These are phyloP conservation scores for Carex cristatella DNA, from an alignment of 176 grass and related monocot species.

Conservation along the genomic window DNA sequence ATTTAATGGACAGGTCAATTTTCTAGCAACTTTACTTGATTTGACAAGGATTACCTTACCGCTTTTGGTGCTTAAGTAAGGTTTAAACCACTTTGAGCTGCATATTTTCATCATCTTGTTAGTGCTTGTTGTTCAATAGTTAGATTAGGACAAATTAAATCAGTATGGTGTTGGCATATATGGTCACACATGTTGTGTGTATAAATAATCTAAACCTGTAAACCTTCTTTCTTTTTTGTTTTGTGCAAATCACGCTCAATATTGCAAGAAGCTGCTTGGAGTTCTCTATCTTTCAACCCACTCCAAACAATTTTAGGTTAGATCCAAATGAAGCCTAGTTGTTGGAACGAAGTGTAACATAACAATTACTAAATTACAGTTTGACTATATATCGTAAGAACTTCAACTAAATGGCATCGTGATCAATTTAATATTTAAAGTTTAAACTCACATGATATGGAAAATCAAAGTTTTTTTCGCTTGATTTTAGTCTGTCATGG, in stretches of 20 bases:
- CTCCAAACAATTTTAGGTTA: no score
- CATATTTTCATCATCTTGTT: not conserved
- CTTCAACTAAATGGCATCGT: not conserved
- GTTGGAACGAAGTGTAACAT: not conserved
- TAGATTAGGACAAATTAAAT: not conserved
- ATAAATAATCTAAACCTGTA: no score
- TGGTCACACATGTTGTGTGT: no score
- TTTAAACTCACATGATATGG: not conserved
- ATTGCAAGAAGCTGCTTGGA: no score
- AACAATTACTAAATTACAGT: not conserved
- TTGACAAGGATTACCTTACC: not conserved
- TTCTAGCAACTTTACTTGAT: constrained; percentile 8
- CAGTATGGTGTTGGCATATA: no score
- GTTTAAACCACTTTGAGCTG: not conserved
- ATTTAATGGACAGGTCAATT: constrained; percentile 82
- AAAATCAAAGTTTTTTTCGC: not conserved
- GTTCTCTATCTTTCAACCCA: no score
- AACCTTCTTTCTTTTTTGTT: no score
- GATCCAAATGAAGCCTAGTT: not conserved
- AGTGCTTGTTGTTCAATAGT: not conserved
- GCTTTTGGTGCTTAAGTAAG: not conserved
- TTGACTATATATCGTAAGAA: not conserved
- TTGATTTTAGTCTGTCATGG: not conserved
- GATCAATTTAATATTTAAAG: not conserved
- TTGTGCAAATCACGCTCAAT: no score